Base-by-base conservation (phyloP, 371 early-diverging fungal genomes). In the Smittium culicis region DNA sequence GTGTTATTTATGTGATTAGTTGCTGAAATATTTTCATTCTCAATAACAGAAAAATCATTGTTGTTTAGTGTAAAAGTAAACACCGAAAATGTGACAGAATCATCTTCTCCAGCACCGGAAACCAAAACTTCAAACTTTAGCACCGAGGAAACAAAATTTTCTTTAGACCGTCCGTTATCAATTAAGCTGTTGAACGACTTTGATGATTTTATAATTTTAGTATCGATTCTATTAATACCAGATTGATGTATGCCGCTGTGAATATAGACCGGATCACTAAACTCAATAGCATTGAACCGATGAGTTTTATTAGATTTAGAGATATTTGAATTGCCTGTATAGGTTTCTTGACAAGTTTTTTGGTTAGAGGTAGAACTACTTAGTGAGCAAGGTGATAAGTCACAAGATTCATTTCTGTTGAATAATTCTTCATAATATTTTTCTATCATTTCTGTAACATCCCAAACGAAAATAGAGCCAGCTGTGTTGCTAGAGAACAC, bases 141-240 rank as follows among this genome's bases (percentile, higher is more conserved):
- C n/a, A n/a, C n/a, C n/a, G n/a, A n/a, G 60, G 30, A 5, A 25
- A 59, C n/a, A 11, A 59, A n/a, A 14, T 5, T 32, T 11, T 5
- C 5, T 11, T 27, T 14, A 11, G 25, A 32, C 11, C 14, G 16
- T 11, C 30, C 60, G 16, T 59, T 27, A 59, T 32, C 60, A n/a
- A n/a, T n/a, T n/a, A n/a, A n/a, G n/a, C n/a, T n/a, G 60, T 5
- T 32, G 5, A 14, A 25, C 5, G 28, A 27, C 25, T 59, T 27
- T 25, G 28, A 27, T 5, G 25, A 14, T n/a, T 5, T n/a, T 11
- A 59, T 16, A 11, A 59, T 32, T 32, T 29, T 32, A 27, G 32
- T 16, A 59, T 59, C 60, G 5, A 59, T 59, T 27, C n/a, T n/a
- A 25, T 59, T 59, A 32, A 59, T 25, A 32, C 60, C 60, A 59